phyloP scores from a whole-genome alignment of 1,284 basidiomycete species.

The Boletellus sp. region DNA sequence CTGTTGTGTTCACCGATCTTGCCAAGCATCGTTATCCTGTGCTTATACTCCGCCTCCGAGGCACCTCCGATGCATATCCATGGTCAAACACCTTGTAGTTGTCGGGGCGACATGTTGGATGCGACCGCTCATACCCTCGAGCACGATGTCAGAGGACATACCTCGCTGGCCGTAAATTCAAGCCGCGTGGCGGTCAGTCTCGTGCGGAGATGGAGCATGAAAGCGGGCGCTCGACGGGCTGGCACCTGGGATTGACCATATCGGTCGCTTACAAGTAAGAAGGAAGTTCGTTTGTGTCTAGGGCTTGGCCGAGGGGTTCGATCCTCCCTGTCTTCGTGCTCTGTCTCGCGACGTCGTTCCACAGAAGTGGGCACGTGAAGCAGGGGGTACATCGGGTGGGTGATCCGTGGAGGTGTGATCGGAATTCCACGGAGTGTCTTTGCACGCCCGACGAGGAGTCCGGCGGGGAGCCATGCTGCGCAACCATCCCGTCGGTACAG shows the following conservation, averaged over 20 bases:
- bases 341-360: slow-evolving; percentile 18
- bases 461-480: slow-evolving; percentile 1
- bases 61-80: too few species aligned
- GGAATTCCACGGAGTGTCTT: slow-evolving; percentile 27
- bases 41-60: too few species aligned
- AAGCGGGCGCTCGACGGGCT: slow-evolving; percentile 7
- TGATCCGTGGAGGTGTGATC: slow-evolving; percentile 10
- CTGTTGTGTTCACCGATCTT: slow-evolving; percentile 8
- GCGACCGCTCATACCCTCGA: too few species aligned
- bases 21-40: slow-evolving; percentile 1
- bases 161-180: too few species aligned
- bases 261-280: slow-evolving; percentile 9
- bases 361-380: slow-evolving; percentile 21
- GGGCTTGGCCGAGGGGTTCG: slow-evolving; percentile 13
- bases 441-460: slow-evolving; percentile 4
- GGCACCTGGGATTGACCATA: slow-evolving; percentile 1
- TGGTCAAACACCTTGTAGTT: too few species aligned
- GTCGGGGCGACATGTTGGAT: too few species aligned
- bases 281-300: neutral
- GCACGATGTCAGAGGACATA: too few species aligned
- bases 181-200: too few species aligned
- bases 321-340: slow-evolving; percentile 19
- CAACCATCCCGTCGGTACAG: slow-evolving; percentile 2
- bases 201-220: too few species aligned
- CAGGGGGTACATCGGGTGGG: slow-evolving; percentile 9